phyloP scores from a whole-genome alignment of 163 green algal species.

The Scenedesmus sp. region DNA sequence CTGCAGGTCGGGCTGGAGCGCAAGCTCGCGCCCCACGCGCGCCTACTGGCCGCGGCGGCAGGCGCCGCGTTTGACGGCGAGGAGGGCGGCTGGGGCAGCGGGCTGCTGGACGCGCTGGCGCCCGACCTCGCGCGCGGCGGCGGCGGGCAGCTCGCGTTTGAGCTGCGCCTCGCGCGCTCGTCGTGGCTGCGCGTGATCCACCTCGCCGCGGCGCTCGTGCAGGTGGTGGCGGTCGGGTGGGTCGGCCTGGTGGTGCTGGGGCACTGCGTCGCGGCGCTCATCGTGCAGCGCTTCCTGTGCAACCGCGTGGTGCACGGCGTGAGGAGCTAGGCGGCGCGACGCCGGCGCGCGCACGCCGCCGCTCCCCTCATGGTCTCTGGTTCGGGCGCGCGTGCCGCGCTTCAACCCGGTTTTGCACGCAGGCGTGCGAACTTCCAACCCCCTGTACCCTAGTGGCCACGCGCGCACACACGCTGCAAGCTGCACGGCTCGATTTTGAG shows the following conservation, averaged over 20 bases:
- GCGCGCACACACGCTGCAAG: neutral
- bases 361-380: too few relatives aligned
- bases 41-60: constrained; percentile 9
- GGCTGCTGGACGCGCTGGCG: neutral
- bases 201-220: constrained; percentile 8
- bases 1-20: constrained; percentile 5
- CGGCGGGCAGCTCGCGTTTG: too few relatives aligned
- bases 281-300: constrained; percentile 34
- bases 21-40: too few relatives aligned
- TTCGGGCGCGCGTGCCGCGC: too few relatives aligned
- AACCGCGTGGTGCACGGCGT: constrained; percentile 21
- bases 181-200: constrained; percentile 16
- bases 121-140: too few relatives aligned
- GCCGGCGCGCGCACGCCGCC: too few relatives aligned
- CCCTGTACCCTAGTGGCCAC: neutral
- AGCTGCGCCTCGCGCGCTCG: neutral
- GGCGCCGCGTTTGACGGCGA: neutral
- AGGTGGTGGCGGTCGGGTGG: constrained; percentile 15
- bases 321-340: neutral
- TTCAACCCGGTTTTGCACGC: too few relatives aligned
- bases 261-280: neutral
- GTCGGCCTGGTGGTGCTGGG: neutral
- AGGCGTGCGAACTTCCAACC: too few relatives aligned
- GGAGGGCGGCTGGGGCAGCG: constrained; percentile 6
- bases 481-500: too few relatives aligned